phyloP scores from a whole-genome alignment of 345 rosid genomes.

The Crucihimalaya himalaica region DNA sequence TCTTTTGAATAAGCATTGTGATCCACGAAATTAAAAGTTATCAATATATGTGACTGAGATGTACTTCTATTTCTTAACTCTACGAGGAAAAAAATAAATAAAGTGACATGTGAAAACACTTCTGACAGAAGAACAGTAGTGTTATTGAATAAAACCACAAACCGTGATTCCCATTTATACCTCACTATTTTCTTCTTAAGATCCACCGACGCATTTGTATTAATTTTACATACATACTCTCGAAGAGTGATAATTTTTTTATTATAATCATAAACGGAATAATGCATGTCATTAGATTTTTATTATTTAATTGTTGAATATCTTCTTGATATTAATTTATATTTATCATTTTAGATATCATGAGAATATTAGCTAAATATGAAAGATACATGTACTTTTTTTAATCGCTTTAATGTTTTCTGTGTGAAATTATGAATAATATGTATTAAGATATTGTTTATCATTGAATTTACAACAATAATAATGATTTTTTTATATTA shows the following conservation, averaged over 20 bases:
- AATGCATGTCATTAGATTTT: no score
- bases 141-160: conserved; percentile 27
- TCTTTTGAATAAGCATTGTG: background rate
- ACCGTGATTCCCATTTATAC: conserved; percentile 34
- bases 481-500: no score
- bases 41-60: background rate
- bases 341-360: background rate
- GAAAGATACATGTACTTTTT: background rate
- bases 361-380: background rate
- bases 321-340: background rate
- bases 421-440: no score
- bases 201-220: conserved; percentile 37
- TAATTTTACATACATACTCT: conserved; percentile 7
- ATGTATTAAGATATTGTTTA: no score
- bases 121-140: conserved; percentile 33
- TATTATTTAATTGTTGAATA: background rate
- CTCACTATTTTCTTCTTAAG: conserved; percentile 19
- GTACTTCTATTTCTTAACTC: background rate
- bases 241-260: background rate
- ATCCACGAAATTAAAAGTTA: background rate
- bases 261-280: background rate
- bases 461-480: no score
- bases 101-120: conserved; percentile 19
- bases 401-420: background rate
- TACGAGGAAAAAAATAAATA: conserved; percentile 13